phyloP scores from a whole-genome alignment of 2,329 filamentous ascomycete genomes.

The Ophiostoma ulmi region DNA sequence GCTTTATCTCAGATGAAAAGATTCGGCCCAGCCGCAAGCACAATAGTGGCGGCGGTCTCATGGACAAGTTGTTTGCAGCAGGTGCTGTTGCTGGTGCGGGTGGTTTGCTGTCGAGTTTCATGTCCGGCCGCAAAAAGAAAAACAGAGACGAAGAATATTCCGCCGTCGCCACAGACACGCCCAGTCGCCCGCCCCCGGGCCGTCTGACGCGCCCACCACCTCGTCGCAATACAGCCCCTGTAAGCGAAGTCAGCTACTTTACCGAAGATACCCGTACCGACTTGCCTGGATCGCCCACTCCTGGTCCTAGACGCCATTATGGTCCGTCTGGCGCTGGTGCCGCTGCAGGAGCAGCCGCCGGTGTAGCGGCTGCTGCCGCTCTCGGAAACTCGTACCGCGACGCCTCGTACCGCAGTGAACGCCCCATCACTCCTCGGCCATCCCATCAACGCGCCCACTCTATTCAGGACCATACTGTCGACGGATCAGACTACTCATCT shows the following conservation, averaged over 20 bases:
- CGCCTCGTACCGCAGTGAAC: constrained; percentile 34
- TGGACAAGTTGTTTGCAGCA: constrained; percentile 55
- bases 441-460: constrained; percentile 44
- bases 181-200: constrained; percentile 43
- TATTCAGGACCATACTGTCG: constrained; percentile 36
- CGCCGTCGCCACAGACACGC: constrained; percentile 58
- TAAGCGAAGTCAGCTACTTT: constrained; percentile 47
- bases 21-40: constrained; percentile 47
- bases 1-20: constrained; percentile 61
- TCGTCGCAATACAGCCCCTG: constrained; percentile 33
- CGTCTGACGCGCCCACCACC: constrained; percentile 30
- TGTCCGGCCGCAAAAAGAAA: constrained; percentile 47
- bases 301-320: constrained; percentile 29
- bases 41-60: constrained; percentile 48
- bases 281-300: constrained; percentile 44
- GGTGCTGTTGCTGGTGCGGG: constrained; percentile 60
- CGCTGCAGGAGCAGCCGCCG: constrained; percentile 28
- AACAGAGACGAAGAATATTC: constrained; percentile 53
- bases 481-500: constrained; percentile 55
- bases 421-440: constrained; percentile 45
- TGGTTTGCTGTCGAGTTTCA: constrained; percentile 55
- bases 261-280: constrained; percentile 31
- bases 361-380: constrained; percentile 36
- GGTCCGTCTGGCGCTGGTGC: constrained; percentile 10
- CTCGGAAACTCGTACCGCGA: constrained; percentile 34